These are phyloP conservation scores for Thielaviopsis euricoi DNA, from an alignment of 2,329 filamentous ascomycete genomes.

Conservation along the genomic window DNA sequence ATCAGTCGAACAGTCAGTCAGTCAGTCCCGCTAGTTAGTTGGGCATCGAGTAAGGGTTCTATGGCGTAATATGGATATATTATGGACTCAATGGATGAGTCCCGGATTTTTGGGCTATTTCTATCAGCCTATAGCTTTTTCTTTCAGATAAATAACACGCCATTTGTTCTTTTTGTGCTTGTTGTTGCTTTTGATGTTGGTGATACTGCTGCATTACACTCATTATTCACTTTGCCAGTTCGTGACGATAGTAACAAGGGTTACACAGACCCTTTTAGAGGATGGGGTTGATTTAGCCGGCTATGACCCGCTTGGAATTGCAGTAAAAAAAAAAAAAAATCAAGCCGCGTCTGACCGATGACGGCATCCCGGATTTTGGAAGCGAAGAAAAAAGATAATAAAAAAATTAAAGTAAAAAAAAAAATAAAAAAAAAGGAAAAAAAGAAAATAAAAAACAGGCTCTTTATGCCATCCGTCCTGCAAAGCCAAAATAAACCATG, in stretches of 20 bases:
- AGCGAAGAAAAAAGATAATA: background rate
- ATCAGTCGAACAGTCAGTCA: background rate
- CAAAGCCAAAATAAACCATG: conserved; percentile 1
- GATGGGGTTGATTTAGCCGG: background rate
- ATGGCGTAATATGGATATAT: conserved; percentile 1
- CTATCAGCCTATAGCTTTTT: background rate
- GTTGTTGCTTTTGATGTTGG: too few species aligned
- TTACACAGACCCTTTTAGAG: background rate
- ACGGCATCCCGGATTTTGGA: background rate
- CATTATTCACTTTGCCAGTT: too few species aligned
- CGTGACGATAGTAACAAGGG: too few species aligned
- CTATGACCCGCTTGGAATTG: background rate
- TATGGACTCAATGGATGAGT: background rate
- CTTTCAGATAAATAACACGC: background rate
- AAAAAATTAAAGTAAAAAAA: background rate
- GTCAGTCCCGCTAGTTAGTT: background rate
- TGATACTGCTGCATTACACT: too few species aligned
- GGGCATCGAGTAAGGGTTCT: background rate
- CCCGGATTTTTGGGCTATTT: background rate
- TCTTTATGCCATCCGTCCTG: background rate
- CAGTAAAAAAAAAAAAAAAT: background rate
- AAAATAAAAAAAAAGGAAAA: too few species aligned
- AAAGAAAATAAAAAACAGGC: background rate
- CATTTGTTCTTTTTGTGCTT: background rate
- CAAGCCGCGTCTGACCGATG: background rate